phyloP scores from a whole-genome alignment of 2,329 filamentous ascomycete genomes.

The Fusarium neocosmosporiellum region DNA sequence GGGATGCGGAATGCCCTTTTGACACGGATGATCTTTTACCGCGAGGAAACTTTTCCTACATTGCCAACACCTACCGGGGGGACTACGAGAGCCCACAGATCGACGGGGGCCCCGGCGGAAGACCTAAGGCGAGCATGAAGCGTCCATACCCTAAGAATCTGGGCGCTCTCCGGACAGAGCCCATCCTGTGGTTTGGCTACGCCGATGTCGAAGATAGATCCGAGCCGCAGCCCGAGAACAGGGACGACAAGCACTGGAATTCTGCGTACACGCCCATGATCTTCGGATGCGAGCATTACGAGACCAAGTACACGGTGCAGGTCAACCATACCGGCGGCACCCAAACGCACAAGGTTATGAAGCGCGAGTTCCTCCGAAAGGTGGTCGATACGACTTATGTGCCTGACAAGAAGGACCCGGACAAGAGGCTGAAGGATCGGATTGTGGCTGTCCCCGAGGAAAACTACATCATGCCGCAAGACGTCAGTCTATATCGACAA shows the following conservation, averaged over 20 bases:
- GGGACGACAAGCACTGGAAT: slow-evolving; percentile 24
- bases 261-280: slow-evolving; percentile 42
- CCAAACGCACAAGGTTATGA: slow-evolving; percentile 29
- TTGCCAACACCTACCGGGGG: slow-evolving; percentile 30
- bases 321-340: slow-evolving; percentile 39
- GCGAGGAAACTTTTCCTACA: slow-evolving; percentile 36
- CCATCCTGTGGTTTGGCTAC: slow-evolving; percentile 42
- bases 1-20: slow-evolving; percentile 32
- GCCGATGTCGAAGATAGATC: slow-evolving; percentile 33
- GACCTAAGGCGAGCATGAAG: slow-evolving; percentile 9
- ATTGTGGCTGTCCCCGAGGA: slow-evolving; percentile 26
- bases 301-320: slow-evolving; percentile 37
- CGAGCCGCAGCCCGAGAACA: slow-evolving; percentile 26
- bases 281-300: slow-evolving; percentile 40
- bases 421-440: slow-evolving; percentile 33
- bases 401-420: slow-evolving; percentile 12
- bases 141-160: slow-evolving; percentile 37
- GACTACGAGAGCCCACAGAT: slow-evolving; percentile 37
- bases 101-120: slow-evolving; percentile 10
- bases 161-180: slow-evolving; percentile 38
- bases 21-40: slow-evolving; percentile 32
- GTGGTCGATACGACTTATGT: slow-evolving; percentile 37
- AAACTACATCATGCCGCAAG: slow-evolving; percentile 35
- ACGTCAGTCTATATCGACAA: slow-evolving; percentile 32
- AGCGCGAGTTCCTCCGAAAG: slow-evolving; percentile 29